Percentiles rank a stretch among this genome's conserved stretches.
These are phyloP conservation scores for Mycena amicta DNA, from an alignment of 768 basidiomycete genomes.

Conservation along the genomic window DNA sequence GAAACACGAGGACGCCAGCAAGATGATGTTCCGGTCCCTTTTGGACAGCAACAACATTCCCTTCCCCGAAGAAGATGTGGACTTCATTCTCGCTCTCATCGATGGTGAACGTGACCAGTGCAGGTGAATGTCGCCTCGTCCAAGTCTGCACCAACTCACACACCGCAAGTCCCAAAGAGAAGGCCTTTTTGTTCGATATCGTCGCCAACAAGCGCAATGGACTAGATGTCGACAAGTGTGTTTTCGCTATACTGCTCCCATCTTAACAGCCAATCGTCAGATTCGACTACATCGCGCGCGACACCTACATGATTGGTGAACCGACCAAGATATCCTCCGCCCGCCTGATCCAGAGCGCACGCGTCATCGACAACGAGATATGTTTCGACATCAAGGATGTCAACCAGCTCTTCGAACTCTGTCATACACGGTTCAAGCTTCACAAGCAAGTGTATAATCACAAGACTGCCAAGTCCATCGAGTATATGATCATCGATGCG, in stretches of 20 bases:
- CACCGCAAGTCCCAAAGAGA: slow-evolving; percentile 44
- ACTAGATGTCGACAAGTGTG: slow-evolving; percentile 83
- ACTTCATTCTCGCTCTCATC: slow-evolving; percentile 79
- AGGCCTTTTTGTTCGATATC: slow-evolving; percentile 80
- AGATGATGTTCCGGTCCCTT: slow-evolving; percentile 80
- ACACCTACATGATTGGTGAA: slow-evolving; percentile 73
- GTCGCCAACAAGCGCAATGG: slow-evolving; percentile 83
- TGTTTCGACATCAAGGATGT: slow-evolving; percentile 83
- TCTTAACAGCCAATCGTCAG: slow-evolving; percentile 35
- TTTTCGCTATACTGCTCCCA: background rate
- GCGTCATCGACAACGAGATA: slow-evolving; percentile 73
- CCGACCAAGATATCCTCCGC: slow-evolving; percentile 49
- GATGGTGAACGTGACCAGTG: slow-evolving; percentile 57
- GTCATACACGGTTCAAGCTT: slow-evolving; percentile 69
- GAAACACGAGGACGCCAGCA: slow-evolving; percentile 79
- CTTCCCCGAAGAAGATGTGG: slow-evolving; percentile 49
- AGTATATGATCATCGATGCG: slow-evolving; percentile 82
- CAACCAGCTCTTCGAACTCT: slow-evolving; percentile 73
- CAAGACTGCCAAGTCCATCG: slow-evolving; percentile 79
- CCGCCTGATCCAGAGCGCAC: slow-evolving; percentile 72
- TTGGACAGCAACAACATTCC: slow-evolving; percentile 60
- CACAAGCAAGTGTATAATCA: slow-evolving; percentile 77
- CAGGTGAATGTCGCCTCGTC: slow-evolving; percentile 56
- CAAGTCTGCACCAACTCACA: background rate
- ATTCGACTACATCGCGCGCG: slow-evolving; percentile 82